A percentile compares a stretch with the other conserved stretches of the same genome.
Evolutionary conservation across 371 early-diverging fungal species (phyloP).

Genomic region (Batkoa obscura): DNA sequence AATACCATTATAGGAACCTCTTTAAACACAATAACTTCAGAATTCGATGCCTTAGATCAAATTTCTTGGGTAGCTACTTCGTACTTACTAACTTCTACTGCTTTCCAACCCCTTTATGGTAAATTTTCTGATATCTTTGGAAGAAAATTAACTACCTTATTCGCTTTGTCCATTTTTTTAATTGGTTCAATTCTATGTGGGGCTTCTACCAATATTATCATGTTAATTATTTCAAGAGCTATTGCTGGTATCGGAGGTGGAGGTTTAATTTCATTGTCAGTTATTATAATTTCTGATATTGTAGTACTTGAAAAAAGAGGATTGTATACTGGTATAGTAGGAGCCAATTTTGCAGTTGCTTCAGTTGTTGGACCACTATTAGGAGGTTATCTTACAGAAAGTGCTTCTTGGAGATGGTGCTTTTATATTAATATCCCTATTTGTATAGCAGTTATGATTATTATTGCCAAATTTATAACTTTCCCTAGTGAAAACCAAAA

Average conservation of each 20-base stretch:
- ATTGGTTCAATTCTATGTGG: constrained; percentile 30
- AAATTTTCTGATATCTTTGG: constrained; percentile 36
- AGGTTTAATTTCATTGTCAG: constrained; percentile 41
- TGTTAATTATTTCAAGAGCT: constrained; percentile 39
- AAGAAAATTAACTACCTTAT: constrained; percentile 27
- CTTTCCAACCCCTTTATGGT: constrained; percentile 36
- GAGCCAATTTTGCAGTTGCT: constrained; percentile 28
- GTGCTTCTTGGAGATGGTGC: constrained; percentile 30
- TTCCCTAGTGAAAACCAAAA: constrained; percentile 16
- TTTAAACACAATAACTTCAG: constrained; percentile 6
- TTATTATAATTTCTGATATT: constrained; percentile 43
- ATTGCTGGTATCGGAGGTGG: constrained; percentile 45
- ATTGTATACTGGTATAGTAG: constrained; percentile 26
- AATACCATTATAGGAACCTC: constrained; percentile 9
- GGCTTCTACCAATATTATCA: constrained; percentile 25
- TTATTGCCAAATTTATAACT: constrained; percentile 19
- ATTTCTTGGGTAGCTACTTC: constrained; percentile 20
- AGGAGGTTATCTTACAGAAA: constrained; percentile 50
- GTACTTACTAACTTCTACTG: constrained; percentile 28
- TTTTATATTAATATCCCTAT: constrained; percentile 62
- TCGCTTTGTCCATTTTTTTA: constrained; percentile 22
- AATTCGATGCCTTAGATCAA: constrained; percentile 7
- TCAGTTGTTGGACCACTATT: constrained; percentile 47
- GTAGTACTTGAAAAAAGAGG: constrained; percentile 15
- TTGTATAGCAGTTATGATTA: constrained; percentile 21